Evolutionary conservation across 768 basidiomycete genomes (phyloP).

Genomic region (Phaffia tasmanica): DNA sequence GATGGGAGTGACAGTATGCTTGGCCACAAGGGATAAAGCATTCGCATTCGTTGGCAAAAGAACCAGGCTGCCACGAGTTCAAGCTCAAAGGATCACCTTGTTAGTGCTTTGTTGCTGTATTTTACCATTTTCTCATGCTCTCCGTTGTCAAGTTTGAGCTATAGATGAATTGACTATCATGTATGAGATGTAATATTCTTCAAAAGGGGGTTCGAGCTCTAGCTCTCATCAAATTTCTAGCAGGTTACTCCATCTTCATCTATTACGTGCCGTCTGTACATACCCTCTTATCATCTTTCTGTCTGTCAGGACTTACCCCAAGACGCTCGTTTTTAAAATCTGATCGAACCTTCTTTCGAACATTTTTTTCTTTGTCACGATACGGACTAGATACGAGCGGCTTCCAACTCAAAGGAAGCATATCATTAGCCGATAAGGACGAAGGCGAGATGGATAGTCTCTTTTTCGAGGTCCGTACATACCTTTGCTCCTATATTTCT

Average conservation of each 20-base stretch:
- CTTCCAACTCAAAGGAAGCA: constrained; percentile 21
- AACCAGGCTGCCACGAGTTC: constrained; percentile 24
- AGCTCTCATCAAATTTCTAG: constrained; percentile 10
- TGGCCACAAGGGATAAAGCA: constrained; percentile 20
- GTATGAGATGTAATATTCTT: neutral
- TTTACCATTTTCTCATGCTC: neutral
- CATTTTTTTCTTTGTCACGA: neutral
- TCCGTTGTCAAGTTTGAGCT: no score
- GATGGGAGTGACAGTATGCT: constrained; percentile 7
- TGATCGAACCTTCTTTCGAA: neutral
- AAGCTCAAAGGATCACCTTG: constrained; percentile 21
- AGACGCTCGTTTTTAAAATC: neutral
- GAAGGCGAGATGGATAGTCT: constrained; percentile 24
- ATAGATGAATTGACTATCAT: neutral
- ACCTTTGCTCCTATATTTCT: neutral
- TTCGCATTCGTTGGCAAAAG: constrained; percentile 11
- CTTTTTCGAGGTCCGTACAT: constrained; percentile 20
- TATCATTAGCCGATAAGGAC: constrained; percentile 23
- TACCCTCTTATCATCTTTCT: neutral
- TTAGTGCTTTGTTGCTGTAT: neutral
- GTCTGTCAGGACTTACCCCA: neutral
- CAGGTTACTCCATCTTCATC: constrained; percentile 19
- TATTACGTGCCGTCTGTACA: constrained; percentile 16
- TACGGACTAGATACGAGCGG: neutral
- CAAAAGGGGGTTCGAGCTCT: constrained; percentile 1